These are phyloP conservation scores for Harringtonia lauricola DNA, from an alignment of 2,329 filamentous ascomycete species.

Conservation along the genomic window DNA sequence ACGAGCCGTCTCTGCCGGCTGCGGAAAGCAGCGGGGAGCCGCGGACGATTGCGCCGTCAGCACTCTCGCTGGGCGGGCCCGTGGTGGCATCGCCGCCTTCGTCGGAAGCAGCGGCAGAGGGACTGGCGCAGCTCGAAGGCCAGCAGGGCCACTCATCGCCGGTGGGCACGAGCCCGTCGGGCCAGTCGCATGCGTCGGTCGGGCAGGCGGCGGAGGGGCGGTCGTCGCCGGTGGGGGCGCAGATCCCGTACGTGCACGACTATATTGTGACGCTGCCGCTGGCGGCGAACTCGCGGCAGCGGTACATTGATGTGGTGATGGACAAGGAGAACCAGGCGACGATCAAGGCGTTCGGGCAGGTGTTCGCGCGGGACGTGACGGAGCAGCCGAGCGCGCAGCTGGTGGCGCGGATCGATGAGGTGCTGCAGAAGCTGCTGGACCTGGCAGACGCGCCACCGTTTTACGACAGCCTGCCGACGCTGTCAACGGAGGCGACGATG, in stretches of 20 bases:
- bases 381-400: constrained; percentile 26
- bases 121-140: background rate
- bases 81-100: background rate
- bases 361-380: constrained; percentile 28
- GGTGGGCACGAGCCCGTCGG: background rate
- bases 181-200: background rate
- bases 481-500: constrained; percentile 30
- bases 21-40: background rate
- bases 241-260: constrained; percentile 20
- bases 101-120: background rate
- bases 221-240: background rate
- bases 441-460: constrained; percentile 48
- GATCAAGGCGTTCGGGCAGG: constrained; percentile 32
- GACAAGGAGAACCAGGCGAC: constrained; percentile 28
- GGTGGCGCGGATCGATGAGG: constrained; percentile 34
- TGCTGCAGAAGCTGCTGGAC: constrained; percentile 40
- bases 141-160: background rate
- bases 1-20: background rate
- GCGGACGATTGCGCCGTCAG: constrained; percentile 7
- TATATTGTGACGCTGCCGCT: constrained; percentile 47
- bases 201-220: constrained; percentile 1
- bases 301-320: constrained; percentile 39
- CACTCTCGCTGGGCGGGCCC: background rate
- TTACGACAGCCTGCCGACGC: constrained; percentile 30
- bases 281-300: constrained; percentile 36